phyloP scores from a whole-genome alignment of 352 stramenopile genomes.

The Phytophthora chlamydospora region DNA sequence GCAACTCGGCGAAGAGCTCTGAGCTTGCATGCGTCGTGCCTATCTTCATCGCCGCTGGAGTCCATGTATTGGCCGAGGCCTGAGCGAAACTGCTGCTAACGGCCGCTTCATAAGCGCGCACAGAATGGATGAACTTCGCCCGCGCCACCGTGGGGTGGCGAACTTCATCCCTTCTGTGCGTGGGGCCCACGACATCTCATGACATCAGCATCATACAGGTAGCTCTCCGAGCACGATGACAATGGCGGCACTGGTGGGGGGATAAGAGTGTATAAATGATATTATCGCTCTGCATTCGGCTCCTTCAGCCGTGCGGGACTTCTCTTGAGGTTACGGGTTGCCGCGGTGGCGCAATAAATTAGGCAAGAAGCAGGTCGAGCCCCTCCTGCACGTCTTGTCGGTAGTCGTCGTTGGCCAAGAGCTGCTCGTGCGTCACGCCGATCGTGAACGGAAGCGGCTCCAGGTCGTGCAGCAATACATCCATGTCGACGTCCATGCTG shows the following conservation, averaged over 20 bases:
- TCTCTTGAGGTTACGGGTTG: constrained; percentile 32
- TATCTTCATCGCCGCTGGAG: too few relatives aligned
- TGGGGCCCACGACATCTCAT: too few relatives aligned
- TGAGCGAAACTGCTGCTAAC: constrained; percentile 16
- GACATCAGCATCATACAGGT: background rate
- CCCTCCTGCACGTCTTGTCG: constrained; percentile 64
- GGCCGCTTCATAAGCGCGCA: constrained; percentile 16
- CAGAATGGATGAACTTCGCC: background rate
- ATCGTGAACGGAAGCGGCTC: constrained; percentile 62
- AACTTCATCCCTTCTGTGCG: too few relatives aligned
- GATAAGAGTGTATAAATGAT: constrained; percentile 33
- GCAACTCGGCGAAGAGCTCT: too few relatives aligned
- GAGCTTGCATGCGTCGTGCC: too few relatives aligned
- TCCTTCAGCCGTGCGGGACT: constrained; percentile 17
- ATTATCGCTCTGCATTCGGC: constrained; percentile 35
- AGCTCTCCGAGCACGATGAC: background rate
- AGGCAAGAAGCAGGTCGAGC: constrained; percentile 55
- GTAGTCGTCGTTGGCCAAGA: constrained; percentile 55
- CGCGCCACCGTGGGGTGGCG: too few relatives aligned
- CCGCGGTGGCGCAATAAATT: constrained; percentile 44
- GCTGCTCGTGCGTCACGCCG: constrained; percentile 44
- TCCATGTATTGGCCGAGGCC: too few relatives aligned
- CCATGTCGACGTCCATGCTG: constrained; percentile 38
- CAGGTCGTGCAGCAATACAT: constrained; percentile 29
- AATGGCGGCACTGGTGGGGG: background rate